Evolutionary conservation across 2,329 filamentous ascomycete genomes (phyloP), one percentile per base, ranked within the genome.

Genomic region (Xylariaceae sp.): DNA sequence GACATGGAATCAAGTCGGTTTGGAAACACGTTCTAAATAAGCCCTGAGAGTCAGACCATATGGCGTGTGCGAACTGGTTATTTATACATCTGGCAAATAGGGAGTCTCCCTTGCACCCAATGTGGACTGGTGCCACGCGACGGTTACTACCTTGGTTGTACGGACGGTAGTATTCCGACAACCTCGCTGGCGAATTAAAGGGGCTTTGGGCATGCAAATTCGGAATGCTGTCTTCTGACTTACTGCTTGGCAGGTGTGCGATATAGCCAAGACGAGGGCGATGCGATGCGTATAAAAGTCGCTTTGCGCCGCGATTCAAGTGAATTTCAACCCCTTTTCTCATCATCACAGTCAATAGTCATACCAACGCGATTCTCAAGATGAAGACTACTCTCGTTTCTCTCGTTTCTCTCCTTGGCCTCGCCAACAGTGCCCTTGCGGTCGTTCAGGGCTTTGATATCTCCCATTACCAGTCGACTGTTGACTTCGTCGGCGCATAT

Each of bases 401-500:
- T 10, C 51, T 66, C 50, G n/a, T 57, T n/a, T 51, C 57, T 17
- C 39, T 61, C 47, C 51, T 67, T 1, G 56, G 58, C 13, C 60
- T 68, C 9, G 56, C 59, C 49, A 63, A 64, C 51, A 53, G 62
- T 53, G 64, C 64, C 54, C 64, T 68, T 18, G 73, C 74, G 30
- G 63, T 70, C 2, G 72, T 76, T 34, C 70, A 72, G 17, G 76
- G 76, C 8, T 78, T 78, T 53, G 76, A 78, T 58, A 75, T 78
- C 55, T 78, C 76, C 18, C 62, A 72, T 57, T 77, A 73, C 48
- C 75, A 78, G 61, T 56, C 67, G 51, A 73, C 51, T 30, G 73
- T 77, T 44, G 60, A 78, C 67, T 78, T 75, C 63, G 65, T 62
- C 0, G 67, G 61, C 1, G 75, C 76, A 2, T 76, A 77, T 56